Base-by-base conservation (phyloP, 805 yeast genomes). In the Zygoascus biomembranicola region DNA sequence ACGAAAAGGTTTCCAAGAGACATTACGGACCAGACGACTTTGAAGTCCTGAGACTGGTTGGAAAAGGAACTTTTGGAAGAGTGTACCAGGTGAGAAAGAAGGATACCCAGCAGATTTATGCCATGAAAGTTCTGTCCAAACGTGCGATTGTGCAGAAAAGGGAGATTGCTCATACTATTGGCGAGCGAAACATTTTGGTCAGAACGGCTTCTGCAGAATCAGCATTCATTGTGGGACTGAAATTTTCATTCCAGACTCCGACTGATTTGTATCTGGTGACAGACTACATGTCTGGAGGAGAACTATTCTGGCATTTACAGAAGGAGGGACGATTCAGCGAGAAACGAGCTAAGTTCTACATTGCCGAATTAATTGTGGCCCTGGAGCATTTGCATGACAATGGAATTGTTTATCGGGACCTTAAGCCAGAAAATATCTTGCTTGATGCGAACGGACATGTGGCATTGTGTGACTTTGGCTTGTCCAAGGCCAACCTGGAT, bases 241-340 rank as follows among this genome's bases (percentile, higher is more conserved):
- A 94, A 72, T 92, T 94, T 67, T 87, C 97, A 0, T 94, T 94
- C 71, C 99, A 94, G 73, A 94, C 99, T 1, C 95, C 94, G 39
- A 74, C 87, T 0, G 98, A 94, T 70, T 76, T 94, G 57, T 94
- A 90, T 67, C 75, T 94, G 55, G 97, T 94, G 31, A 92, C 97
- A 1, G 99, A 94, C 72, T 94, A 87, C 72, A 92, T 94, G 98
- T 84, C 94, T 47, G 99, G 99, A 44, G 99, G 99, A 55, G 99
- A 94, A 72, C 76, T 94, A 59, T 89, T 89, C 67, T 90, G 95
- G 95, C 96, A 94, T 72, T 76, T 94, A 68, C 99, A 94, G 72
- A 89, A 90, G 66, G 98, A 94, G 69, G 97, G 97, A 45, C 79
- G 97, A 59, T 94, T 94, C 66, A 69, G 84, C 52, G 99, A 94